A percentile compares a stretch with the other conserved stretches of the same genome.
Evolutionary conservation across 2,329 filamentous ascomycete genomes (phyloP).

Genomic region (Cladosporium sp.): DNA sequence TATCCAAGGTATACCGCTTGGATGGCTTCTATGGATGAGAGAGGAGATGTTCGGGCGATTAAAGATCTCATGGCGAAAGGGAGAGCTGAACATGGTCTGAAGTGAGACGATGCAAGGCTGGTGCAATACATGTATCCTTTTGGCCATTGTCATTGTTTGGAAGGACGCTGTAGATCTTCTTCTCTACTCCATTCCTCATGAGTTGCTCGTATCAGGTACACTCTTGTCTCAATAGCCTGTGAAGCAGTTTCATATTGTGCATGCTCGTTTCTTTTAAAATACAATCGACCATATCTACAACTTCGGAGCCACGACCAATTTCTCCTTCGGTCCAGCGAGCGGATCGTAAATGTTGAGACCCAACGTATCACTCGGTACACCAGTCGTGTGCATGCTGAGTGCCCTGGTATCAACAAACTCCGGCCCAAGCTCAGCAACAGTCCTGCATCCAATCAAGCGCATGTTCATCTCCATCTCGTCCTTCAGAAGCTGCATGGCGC

Average conservation of each 20-base stretch:
- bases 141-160: no score
- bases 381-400: constrained; percentile 56
- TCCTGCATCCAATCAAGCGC: constrained; percentile 79
- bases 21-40: not conserved
- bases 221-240: no score
- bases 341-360: constrained; percentile 54
- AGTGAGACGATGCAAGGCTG: not conserved
- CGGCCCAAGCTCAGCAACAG: constrained; percentile 72
- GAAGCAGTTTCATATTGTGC: no score
- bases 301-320: not conserved
- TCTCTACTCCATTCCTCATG: no score
- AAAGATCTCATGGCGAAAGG: not conserved
- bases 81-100: not conserved
- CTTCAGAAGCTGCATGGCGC: constrained; percentile 69
- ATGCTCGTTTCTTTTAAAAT: no score
- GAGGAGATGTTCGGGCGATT: not conserved
- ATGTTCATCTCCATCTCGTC: constrained; percentile 99
- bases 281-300: not conserved
- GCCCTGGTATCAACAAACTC: constrained; percentile 74
- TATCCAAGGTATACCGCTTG: not conserved
- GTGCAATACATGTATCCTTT: no score
- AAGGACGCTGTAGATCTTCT: no score
- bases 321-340: constrained; percentile 37
- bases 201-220: no score
- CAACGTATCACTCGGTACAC: constrained; percentile 60